Evolutionary conservation across 192 early-diverging fungal species (phyloP), one percentile per base, ranked within the genome.

Genomic region (Podila horticola): DNA sequence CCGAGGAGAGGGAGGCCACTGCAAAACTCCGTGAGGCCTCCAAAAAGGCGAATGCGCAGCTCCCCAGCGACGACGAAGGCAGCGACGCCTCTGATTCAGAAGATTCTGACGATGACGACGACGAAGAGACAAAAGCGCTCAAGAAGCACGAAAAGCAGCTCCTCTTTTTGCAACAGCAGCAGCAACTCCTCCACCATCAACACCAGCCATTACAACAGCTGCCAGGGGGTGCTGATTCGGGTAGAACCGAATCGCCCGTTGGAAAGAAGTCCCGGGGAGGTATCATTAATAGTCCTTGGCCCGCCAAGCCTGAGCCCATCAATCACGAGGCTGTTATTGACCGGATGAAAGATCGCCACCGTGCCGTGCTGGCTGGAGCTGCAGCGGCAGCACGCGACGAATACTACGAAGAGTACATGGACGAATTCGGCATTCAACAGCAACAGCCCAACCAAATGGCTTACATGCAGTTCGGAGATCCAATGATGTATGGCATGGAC

Each of bases 41-140:
- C 29, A 69, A 48, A 34, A 75, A 69, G 51, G 67, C 74, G 0
- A 75, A 75, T 59, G 61, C 58, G 20, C 74, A 77, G 64, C 33
- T 77, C 26, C 74, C 74, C 15, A 77, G 74, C 24, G 74, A 77
- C 26, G 74, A 77, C 33, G 74, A 77, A 34, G 63, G 74, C 6
- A 77, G 68, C 22, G 63, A 66, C 31, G 19, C 29, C 2, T 77
- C 74, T 4, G 67, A 69, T 4, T 58, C 64, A n/a, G 74, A 65
- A 0, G 52, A 66, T 28, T 69, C 63, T 19, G 74, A 77, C 24
- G 63, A 70, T 19, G 67, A 45, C 20, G 36, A 58, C 41, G 29
- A 31, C 5, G 50, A 26, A 2, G 45, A 19, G 12, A 45, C 41
- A 17, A 45, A 45, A 13, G 41, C 41, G 3, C 59, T 36, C 36